Evolutionary conservation across 306 rosid species (phyloP).

Genomic region (Erythrophleum fordii): DNA sequence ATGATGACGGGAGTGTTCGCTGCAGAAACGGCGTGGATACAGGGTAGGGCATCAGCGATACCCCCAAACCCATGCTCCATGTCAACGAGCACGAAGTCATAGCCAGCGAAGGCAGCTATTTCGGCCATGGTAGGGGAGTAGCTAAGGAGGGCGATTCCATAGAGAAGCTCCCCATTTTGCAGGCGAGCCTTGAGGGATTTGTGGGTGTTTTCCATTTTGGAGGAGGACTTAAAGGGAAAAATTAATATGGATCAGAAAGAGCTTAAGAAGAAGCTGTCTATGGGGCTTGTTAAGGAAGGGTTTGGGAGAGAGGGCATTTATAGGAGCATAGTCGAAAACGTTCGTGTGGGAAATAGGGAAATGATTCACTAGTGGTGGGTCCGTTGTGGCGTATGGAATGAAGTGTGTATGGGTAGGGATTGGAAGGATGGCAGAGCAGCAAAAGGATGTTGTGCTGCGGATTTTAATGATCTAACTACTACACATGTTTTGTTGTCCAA

Average conservation of each 20-base stretch:
- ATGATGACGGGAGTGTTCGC: not conserved
- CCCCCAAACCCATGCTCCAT: constrained; percentile 12
- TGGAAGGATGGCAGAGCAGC: not conserved
- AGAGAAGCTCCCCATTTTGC: not conserved
- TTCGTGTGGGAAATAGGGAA: too few relatives aligned
- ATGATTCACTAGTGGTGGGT: too few relatives aligned
- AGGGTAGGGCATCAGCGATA: not conserved
- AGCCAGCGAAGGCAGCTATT: constrained; percentile 1
- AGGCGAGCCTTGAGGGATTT: not conserved
- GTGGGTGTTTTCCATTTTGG: not conserved
- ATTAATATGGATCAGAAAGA: too few relatives aligned
- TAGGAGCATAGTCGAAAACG: too few relatives aligned
- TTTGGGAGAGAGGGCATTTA: too few relatives aligned
- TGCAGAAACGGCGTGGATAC: not conserved
- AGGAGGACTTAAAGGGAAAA: too few relatives aligned
- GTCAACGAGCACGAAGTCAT: constrained; percentile 1
- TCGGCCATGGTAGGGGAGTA: not conserved
- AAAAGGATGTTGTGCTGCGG: not conserved
- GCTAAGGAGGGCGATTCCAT: not conserved
- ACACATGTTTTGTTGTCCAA: not conserved
- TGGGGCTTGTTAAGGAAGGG: too few relatives aligned
- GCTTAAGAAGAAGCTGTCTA: too few relatives aligned
- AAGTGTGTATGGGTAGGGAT: not conserved
- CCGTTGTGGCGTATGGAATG: too few relatives aligned
- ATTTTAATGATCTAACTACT: not conserved